Percentiles rank a stretch among this genome's conserved stretches.
Conservation (phyloP, 2,329 filamentous ascomycete species). For the Alternaria hordeiaustralica region DNA sequence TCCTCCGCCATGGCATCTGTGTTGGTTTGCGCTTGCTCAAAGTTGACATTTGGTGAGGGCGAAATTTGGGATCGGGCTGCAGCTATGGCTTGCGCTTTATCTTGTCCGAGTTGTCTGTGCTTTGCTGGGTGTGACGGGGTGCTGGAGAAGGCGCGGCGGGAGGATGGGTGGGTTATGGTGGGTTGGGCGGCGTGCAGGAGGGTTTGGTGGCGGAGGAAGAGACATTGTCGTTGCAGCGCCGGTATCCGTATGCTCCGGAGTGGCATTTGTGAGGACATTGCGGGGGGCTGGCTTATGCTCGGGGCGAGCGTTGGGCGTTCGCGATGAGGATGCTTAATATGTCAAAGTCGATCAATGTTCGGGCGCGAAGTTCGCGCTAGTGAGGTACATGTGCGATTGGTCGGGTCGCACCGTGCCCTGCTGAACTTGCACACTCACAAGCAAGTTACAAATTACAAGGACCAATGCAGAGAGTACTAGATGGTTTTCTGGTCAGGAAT, state of each 20-base stretch:
- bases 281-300: conserved; percentile 3
- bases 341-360: conserved; percentile 21
- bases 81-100: conserved; percentile 16
- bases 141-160: conserved; percentile 31
- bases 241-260: conserved; percentile 30
- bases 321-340: conserved; percentile 6
- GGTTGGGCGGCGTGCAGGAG: conserved; percentile 7
- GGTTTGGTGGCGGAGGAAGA: conserved; percentile 25
- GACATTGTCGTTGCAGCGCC: conserved; percentile 36
- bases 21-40: conserved; percentile 7
- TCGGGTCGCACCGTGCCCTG: neutral
- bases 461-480: neutral
- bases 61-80: conserved; percentile 3
- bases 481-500: neutral
- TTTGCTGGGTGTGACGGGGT: conserved; percentile 22
- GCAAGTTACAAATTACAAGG: neutral
- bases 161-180: conserved; percentile 2
- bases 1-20: conserved; percentile 23
- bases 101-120: conserved; percentile 9
- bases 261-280: conserved; percentile 28
- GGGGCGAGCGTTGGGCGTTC: conserved; percentile 6
- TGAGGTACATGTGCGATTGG: conserved; percentile 11
- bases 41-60: conserved; percentile 18
- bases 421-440: neutral
- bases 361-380: conserved; percentile 11